Base-by-base conservation (phyloP, 139 green algal genomes). In the Tetraselmis chui region DNA sequence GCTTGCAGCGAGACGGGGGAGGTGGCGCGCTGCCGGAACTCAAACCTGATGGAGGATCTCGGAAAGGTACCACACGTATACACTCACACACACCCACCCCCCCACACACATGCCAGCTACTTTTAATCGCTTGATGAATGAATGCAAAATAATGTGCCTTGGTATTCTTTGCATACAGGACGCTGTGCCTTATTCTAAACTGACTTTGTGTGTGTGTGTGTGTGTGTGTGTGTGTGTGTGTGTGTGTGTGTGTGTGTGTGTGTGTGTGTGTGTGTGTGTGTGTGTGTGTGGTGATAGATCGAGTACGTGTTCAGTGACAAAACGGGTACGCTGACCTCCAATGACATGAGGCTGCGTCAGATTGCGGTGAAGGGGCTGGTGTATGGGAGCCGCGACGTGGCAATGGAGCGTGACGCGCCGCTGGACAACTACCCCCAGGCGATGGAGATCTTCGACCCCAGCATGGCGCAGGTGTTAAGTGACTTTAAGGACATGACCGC, bases 21-120 rank as follows among this genome's bases (percentile, higher is more conserved):
- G 77, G 31, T 26, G 59, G 31, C 30, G 5, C 59, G 74, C 23
- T 94, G 93, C 26, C 91, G 95, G 79, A 98, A 96, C 79, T 96
- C 91, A 58, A 98, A 98, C 86, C 88, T 99, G 27, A 99, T 98
- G 77, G 97, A 99, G 84, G 96, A 99, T 84, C 93, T 99, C 78
- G 96, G 96, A 80, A 78, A 79, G 29, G 28, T 82, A n/a, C n/a
- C n/a, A n/a, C n/a, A n/a, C n/a, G n/a, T n/a, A n/a, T n/a, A n/a
- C n/a, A n/a, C n/a, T n/a, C n/a, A n/a, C n/a, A n/a, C n/a, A n/a
- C n/a, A n/a, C n/a, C n/a, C n/a, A n/a, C n/a, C n/a, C n/a, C n/a
- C n/a, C n/a, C n/a, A n/a, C n/a, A n/a, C n/a, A n/a, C n/a, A n/a
- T n/a, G n/a, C n/a, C n/a, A n/a, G n/a, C n/a, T n/a, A n/a, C n/a